Conservation (phyloP, 2,329 filamentous ascomycete species). For the Metarhizium sp. region DNA sequence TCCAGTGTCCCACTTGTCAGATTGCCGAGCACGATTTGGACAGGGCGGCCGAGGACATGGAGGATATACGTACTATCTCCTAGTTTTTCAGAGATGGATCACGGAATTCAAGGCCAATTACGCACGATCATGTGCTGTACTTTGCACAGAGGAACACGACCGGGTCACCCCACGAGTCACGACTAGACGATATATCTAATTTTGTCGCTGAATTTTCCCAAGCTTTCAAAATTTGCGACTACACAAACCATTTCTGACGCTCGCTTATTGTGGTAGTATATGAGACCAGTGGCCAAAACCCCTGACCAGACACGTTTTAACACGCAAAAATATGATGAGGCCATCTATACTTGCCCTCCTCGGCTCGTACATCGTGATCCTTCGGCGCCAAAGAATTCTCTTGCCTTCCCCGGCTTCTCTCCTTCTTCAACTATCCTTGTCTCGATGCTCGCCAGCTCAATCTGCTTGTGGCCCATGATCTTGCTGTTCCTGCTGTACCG, state of each 20-base stretch:
- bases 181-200: too few species aligned
- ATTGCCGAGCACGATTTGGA: slow-evolving; percentile 1
- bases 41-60: background rate
- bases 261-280: background rate
- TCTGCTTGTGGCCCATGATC: slow-evolving; percentile 1
- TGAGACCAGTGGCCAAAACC: slow-evolving; percentile 4
- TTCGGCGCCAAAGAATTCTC: background rate
- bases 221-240: too few species aligned
- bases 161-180: background rate
- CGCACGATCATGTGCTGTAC: background rate
- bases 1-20: slow-evolving; percentile 15
- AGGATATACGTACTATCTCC: background rate
- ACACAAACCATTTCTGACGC: too few species aligned
- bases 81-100: background rate
- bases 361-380: background rate
- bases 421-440: background rate
- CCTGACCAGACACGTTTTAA: too few species aligned
- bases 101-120: too few species aligned
- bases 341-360: too few species aligned
- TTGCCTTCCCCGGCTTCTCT: background rate
- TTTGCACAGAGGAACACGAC: too few species aligned
- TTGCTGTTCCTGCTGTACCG: background rate
- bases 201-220: too few species aligned
- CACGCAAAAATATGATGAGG: too few species aligned
- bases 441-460: slow-evolving; percentile 2